Evolutionary conservation across 2,329 filamentous ascomycete species (phyloP).

Genomic region (Ascochyta pisi): DNA sequence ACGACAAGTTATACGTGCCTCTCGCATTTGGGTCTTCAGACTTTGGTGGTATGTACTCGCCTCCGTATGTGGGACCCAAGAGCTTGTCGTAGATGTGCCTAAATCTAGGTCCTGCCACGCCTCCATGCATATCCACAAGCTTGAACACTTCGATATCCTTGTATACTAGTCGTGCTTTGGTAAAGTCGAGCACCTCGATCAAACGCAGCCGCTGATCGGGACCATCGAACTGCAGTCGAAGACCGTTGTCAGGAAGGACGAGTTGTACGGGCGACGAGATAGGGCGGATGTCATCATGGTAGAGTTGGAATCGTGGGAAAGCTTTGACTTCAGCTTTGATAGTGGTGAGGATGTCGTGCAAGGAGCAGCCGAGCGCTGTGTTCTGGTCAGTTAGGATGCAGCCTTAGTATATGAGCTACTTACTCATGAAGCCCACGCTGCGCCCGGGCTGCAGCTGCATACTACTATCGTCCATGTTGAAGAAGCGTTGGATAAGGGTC

Average conservation of each 20-base stretch:
- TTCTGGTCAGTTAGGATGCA: slow-evolving; percentile 19
- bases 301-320: slow-evolving; percentile 83
- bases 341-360: slow-evolving; percentile 86
- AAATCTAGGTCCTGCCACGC: slow-evolving; percentile 72
- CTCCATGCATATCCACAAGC: slow-evolving; percentile 49
- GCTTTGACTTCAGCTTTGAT: slow-evolving; percentile 85
- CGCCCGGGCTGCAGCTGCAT: slow-evolving; percentile 42
- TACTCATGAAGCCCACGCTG: slow-evolving; percentile 52
- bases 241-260: slow-evolving; percentile 80
- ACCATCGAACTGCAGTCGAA: slow-evolving; percentile 91
- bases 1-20: slow-evolving; percentile 89
- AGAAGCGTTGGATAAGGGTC: background rate
- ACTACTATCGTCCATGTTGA: slow-evolving; percentile 39
- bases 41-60: slow-evolving; percentile 80
- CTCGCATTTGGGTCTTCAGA: slow-evolving; percentile 58
- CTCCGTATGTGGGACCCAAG: slow-evolving; percentile 92
- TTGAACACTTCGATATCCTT: slow-evolving; percentile 82
- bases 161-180: slow-evolving; percentile 82
- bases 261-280: slow-evolving; percentile 77
- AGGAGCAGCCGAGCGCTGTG: slow-evolving; percentile 83
- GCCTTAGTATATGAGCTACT: background rate
- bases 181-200: slow-evolving; percentile 90
- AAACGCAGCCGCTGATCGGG: slow-evolving; percentile 89
- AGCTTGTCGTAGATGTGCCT: slow-evolving; percentile 89
- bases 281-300: slow-evolving; percentile 78